These are phyloP conservation scores for Sporothrix brasiliensis DNA, from an alignment of 2,329 filamentous ascomycete genomes.

Conservation along the genomic window DNA sequence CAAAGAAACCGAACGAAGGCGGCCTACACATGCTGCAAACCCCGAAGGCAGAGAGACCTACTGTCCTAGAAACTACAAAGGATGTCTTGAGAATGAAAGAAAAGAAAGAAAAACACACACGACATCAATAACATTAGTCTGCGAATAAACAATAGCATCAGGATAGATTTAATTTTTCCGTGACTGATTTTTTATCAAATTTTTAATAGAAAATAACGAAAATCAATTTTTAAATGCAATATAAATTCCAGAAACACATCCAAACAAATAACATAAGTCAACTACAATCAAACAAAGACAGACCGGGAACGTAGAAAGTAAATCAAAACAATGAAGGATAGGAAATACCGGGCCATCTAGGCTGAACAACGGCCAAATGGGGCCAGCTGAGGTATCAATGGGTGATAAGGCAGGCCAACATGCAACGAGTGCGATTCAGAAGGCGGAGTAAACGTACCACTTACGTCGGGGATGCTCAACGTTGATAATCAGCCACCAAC, in stretches of 20 bases:
- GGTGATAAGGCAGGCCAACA: not conserved
- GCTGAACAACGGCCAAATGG: conserved; percentile 6
- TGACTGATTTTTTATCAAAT: too few relatives aligned
- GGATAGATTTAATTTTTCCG: too few relatives aligned
- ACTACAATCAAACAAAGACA: not conserved
- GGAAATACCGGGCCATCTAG: conserved; percentile 4
- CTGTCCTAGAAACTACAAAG: too few relatives aligned
- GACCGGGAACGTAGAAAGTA: not conserved
- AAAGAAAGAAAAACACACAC: too few relatives aligned
- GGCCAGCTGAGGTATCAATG: not conserved
- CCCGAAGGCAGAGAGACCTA: not conserved
- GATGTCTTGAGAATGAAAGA: too few relatives aligned
- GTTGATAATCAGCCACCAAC: not conserved
- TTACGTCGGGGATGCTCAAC: not conserved
- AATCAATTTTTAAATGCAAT: not conserved
- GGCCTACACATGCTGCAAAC: not conserved
- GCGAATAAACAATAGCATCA: too few relatives aligned
- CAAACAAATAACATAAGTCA: not conserved
- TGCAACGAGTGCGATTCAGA: not conserved
- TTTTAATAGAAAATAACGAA: too few relatives aligned
- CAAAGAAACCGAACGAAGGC: not conserved
- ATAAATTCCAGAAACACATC: not conserved
- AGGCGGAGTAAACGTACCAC: too few relatives aligned
- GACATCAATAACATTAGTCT: too few relatives aligned
- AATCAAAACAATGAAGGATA: not conserved